These are phyloP conservation scores for Colletotrichum destructivum DNA, from an alignment of 2,329 filamentous ascomycete species.

Conservation along the genomic window DNA sequence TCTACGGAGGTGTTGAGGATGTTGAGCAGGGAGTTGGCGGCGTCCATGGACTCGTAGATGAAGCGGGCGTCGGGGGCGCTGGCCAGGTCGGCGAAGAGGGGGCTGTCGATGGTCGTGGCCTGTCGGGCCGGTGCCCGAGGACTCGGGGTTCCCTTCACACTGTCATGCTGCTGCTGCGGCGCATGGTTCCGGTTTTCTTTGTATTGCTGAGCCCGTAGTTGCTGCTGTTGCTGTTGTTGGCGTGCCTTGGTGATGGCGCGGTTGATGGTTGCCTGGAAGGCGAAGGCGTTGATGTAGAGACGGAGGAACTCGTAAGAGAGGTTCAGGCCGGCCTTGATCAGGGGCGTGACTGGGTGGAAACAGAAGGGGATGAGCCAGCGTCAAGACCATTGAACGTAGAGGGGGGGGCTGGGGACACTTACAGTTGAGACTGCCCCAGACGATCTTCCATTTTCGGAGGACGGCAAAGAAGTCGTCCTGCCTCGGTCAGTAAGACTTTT, in stretches of 20 bases:
- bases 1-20: constrained; percentile 74
- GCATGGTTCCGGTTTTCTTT: not conserved
- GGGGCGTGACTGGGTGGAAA: constrained; percentile 65
- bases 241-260: constrained; percentile 53
- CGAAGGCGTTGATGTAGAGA: constrained; percentile 82
- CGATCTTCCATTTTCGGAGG: constrained; percentile 79
- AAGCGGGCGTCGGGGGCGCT: constrained; percentile 75
- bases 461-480: constrained; percentile 78
- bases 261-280: constrained; percentile 79
- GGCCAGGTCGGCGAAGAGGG: constrained; percentile 66
- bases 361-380: not conserved
- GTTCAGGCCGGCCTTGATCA: constrained; percentile 77
- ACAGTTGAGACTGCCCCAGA: constrained; percentile 78
- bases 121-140: not conserved
- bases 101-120: constrained; percentile 9
- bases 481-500: not conserved
- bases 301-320: constrained; percentile 82
- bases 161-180: constrained; percentile 51
- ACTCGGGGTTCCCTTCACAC: constrained; percentile 50
- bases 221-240: constrained; percentile 30
- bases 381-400: not conserved
- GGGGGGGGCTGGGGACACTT: constrained; percentile 44
- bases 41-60: constrained; percentile 77
- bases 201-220: not conserved
- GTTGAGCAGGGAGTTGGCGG: constrained; percentile 73